phyloP scores from a whole-genome alignment of 352 stramenopile genomes.

The Globisporangium barbulae region DNA sequence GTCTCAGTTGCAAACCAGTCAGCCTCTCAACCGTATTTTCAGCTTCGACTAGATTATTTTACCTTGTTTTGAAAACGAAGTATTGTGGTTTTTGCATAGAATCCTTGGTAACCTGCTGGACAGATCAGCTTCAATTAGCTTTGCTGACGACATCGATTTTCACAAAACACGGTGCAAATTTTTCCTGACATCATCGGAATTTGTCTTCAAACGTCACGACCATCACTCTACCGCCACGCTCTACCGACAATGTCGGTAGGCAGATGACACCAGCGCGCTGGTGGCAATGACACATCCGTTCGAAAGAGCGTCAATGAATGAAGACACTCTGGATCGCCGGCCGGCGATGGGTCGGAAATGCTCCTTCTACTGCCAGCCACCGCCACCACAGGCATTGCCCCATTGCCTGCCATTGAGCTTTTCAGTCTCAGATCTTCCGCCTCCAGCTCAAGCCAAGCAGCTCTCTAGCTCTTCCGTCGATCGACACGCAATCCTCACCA shows the following conservation, averaged over 20 bases:
- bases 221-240: not conserved
- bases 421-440: slow-evolving; percentile 5
- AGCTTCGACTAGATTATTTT: not conserved
- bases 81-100: not conserved
- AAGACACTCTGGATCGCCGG: not conserved
- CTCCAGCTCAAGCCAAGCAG: not conserved
- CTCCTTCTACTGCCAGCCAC: not conserved
- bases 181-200: slow-evolving; percentile 1
- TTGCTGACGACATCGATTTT: not conserved
- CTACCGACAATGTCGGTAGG: slow-evolving; percentile 4
- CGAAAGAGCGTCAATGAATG: slow-evolving; percentile 1
- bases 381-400: not conserved
- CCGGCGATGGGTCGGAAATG: not conserved
- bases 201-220: slow-evolving; percentile 2
- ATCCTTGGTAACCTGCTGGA: not conserved
- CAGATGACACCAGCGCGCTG: not conserved
- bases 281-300: slow-evolving; percentile 5
- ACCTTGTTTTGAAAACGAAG: not conserved
- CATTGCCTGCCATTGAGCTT: not conserved
- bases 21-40: not conserved
- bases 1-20: not conserved
- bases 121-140: not conserved
- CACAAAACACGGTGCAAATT: not conserved
- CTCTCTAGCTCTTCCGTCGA: not conserved
- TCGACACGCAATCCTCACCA: not conserved